Evolutionary conservation across 306 rosid genomes (phyloP).

Genomic region (Begonia peltatifolia): DNA sequence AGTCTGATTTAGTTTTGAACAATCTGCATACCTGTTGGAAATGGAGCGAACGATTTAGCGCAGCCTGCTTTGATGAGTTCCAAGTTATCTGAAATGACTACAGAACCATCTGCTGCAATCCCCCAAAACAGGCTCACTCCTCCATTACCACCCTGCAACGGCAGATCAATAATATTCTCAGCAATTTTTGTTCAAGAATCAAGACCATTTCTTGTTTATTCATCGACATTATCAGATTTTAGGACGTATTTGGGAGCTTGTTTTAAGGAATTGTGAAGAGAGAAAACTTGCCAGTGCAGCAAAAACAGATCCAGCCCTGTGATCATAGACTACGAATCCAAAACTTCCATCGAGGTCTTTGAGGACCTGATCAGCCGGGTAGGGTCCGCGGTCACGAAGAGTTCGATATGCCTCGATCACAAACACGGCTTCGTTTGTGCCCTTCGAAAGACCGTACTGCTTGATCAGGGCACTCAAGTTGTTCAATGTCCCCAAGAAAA

Average conservation of each 20-base stretch:
- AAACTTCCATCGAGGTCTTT: conserved; percentile 75
- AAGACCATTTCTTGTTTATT: no score
- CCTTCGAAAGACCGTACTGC: conserved; percentile 71
- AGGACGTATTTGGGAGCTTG: no score
- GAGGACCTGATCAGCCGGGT: conserved; percentile 93
- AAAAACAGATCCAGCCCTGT: conserved; percentile 47
- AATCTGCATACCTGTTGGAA: conserved; percentile 49
- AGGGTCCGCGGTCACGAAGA: conserved; percentile 79
- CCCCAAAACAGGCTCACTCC: conserved; percentile 68
- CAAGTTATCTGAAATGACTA: conserved; percentile 60
- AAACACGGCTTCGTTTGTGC: conserved; percentile 60
- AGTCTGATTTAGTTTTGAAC: no score
- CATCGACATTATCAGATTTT: no score
- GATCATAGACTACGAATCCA: conserved; percentile 66
- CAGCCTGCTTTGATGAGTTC: conserved; percentile 61
- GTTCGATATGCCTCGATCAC: conserved; percentile 73
- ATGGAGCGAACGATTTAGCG: conserved; percentile 89
- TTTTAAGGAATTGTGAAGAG: background rate
- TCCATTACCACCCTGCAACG: conserved; percentile 59
- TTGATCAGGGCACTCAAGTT: conserved; percentile 52
- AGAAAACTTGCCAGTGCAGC: conserved; percentile 43
- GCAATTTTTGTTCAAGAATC: no score
- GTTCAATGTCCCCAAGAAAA: conserved; percentile 52
- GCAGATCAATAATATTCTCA: background rate
- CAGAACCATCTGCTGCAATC: conserved; percentile 65